These are phyloP conservation scores for Stephania cephalantha DNA, from an alignment of 164 flowering plant genomes.

Conservation along the genomic window DNA sequence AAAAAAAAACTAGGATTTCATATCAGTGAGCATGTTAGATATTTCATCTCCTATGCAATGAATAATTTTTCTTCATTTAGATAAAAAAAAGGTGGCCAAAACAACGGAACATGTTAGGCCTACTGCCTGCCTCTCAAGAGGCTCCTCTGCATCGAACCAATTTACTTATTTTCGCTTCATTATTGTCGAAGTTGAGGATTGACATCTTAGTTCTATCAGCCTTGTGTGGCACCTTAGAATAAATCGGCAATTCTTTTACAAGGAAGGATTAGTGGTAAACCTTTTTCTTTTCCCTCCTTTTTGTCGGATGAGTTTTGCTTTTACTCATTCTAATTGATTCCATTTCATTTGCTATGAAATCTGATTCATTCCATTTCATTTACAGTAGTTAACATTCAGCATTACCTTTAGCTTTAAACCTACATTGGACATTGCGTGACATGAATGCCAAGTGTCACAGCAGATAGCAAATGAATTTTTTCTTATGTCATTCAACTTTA, in stretches of 20 bases:
- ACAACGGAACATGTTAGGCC: background rate
- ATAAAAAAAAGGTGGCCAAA: background rate
- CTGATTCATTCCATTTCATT: background rate
- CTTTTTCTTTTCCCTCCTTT: background rate
- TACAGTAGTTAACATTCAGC: background rate
- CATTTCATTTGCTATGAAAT: background rate
- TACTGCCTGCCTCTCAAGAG: background rate
- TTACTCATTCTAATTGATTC: background rate
- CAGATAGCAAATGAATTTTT: background rate
- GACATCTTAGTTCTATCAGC: background rate
- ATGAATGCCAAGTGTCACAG: constrained; percentile 1
- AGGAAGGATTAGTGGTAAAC: background rate
- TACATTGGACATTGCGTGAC: background rate
- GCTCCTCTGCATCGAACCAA: background rate
- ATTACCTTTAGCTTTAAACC: background rate
- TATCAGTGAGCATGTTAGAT: background rate
- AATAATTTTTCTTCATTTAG: background rate
- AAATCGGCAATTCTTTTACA: background rate
- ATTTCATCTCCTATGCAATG: background rate
- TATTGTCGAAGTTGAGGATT: background rate
- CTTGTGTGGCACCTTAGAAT: background rate
- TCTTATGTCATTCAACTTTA: constrained; percentile 6
- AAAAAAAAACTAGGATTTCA: background rate
- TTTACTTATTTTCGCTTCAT: background rate
- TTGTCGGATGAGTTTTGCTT: background rate